Evolutionary conservation across 192 early-diverging fungal genomes (phyloP), one percentile per base, ranked within the genome.

Genomic region (Coemansia sp.): DNA sequence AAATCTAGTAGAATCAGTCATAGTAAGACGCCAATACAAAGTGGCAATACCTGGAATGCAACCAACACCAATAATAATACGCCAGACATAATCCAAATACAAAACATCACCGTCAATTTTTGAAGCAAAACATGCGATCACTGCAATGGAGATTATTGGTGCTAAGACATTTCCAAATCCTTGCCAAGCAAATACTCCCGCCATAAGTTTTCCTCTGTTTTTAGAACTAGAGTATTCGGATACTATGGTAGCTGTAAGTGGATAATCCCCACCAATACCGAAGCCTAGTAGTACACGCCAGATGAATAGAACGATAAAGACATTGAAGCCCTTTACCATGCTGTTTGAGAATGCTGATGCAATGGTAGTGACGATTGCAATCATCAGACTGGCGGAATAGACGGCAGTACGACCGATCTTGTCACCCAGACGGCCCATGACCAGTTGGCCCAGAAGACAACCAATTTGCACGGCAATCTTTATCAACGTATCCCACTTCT

Each of bases 191-290:
- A 96, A 98, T 30, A 95, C 95, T 26, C 86, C 87, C 5, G 89
- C 83, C 62, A 96, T 91, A 86, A 98, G 87, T 69, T 86, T 90
- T 58, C 95, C 95, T 48, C 95, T 88, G 73, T 87, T 84, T 30
- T 86, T 77, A 54, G 88, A 81, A 48, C 89, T 83, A 44, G 94
- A 87, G 68, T 92, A 98, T 84, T 98, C 95, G 50, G 93, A 90
- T 25, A 93, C 93, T 57, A 98, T 96, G 49, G 92, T 90, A 25
- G 94, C 92, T 10, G 94, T 95, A 54, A 97, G 82, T 18, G 95
- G 95, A 73, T 98, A 98, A 76, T 98, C 94, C 60, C 93, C 93
- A 62, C 95, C 95, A 65, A 96, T 88, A 67, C 95, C 95, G 54
- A 96, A 82, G 65, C 95, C 95, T 51, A 98, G 87, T 63, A 98